Evolutionary conservation across 805 yeast species (phyloP).

Genomic region (Metschnikowia picachoensis): DNA sequence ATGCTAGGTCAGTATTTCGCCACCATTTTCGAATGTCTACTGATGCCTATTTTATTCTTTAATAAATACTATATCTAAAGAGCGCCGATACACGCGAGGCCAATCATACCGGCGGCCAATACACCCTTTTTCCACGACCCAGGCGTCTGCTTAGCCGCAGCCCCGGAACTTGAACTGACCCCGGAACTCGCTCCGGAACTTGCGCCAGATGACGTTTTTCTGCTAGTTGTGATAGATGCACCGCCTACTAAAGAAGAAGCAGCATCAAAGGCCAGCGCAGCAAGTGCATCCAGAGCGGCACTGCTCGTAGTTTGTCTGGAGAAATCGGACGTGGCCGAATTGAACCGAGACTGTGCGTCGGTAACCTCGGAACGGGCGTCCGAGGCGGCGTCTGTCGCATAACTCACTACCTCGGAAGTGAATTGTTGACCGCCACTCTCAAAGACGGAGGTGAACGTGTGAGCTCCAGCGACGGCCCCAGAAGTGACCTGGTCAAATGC

Average conservation of each 20-base stretch:
- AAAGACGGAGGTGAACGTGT: conserved; percentile 11
- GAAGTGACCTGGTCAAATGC: conserved; percentile 10
- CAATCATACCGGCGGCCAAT: conserved; percentile 6
- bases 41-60: no score
- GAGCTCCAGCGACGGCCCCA: conserved; percentile 17
- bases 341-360: conserved; percentile 1
- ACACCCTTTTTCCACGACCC: conserved; percentile 12
- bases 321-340: conserved; percentile 2
- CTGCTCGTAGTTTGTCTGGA: conserved; percentile 6
- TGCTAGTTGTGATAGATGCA: conserved; percentile 2
- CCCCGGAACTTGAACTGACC: not conserved
- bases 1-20: no score
- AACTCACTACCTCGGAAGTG: conserved; percentile 9
- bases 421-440: conserved; percentile 6
- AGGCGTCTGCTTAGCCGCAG: not conserved
- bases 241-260: conserved; percentile 8
- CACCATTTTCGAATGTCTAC: no score
- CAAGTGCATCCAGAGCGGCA: conserved; percentile 6
- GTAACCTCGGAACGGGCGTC: conserved; percentile 5
- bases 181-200: conserved; percentile 9
- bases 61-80: not conserved
- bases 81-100: conserved; percentile 6
- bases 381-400: conserved; percentile 1
- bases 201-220: conserved; percentile 9
- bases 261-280: conserved; percentile 2